Evolutionary conservation across 2,329 filamentous ascomycete species (phyloP), one percentile per base, ranked within the genome.

Genomic region (Coniella lustricola): DNA sequence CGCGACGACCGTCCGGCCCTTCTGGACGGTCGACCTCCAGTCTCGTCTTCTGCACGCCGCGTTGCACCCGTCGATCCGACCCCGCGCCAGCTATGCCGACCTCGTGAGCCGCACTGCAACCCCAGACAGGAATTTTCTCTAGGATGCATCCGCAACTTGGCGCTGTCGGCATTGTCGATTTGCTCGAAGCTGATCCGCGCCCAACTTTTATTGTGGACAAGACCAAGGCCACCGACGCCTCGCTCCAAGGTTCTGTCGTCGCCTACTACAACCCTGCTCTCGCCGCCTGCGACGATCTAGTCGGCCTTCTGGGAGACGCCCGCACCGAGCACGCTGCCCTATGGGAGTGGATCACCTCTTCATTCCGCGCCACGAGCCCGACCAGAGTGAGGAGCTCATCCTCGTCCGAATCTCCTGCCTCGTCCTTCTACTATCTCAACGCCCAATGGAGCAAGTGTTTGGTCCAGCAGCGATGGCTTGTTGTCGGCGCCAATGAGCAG

Each of bases 111-210:
- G 40, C 16, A 32, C 12, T 17, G n/a, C 32, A 42, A 33, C 36
- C 46, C 34, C 46, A 50, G 25, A 29, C 36, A 39, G 49, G 35
- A 35, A 35, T 36, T 37, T n/a, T n/a, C n/a, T 18, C 34, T 35
- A 51, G 41, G 38, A 54, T 54, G 51, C 43, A 48, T 43, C 49
- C 45, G 37, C 51, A 48, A 46, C 49, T 54, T 42, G 42, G 41
- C 29, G 46, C 55, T 44, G 48, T 62, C 51, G 59, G 60, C 57
- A 57, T 68, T 50, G 54, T 66, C 57, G 66, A 69, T 49, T 56
- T 71, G 34, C 62, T 71, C 52, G 61, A 67, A 46, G 60, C 57
- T 47, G 67, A 71, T 50, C 62, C 64, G 21, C 60, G 68, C 20
- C 67, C 68, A 7, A 60, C 66, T 12, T 63, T 67, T 34, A 58